phyloP scores from a whole-genome alignment of 148 eudicot genomes.

The Amaranthus cruentus region DNA sequence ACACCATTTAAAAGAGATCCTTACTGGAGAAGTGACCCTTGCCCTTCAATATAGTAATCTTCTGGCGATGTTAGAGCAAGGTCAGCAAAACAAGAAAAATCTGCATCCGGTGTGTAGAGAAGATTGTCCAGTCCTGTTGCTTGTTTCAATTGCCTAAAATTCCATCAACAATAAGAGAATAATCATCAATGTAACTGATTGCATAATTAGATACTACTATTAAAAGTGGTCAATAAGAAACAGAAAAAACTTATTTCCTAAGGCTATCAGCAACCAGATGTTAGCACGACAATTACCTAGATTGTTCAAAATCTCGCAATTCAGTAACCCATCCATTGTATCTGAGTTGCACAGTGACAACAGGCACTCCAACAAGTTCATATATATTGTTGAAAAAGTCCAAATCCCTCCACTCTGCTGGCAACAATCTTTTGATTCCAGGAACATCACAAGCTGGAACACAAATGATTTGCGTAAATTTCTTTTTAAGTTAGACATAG shows the following conservation, averaged over 20 bases:
- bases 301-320: conserved; percentile 70
- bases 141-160: conserved; percentile 61
- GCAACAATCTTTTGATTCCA: conserved; percentile 91
- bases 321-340: conserved; percentile 99
- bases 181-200: neutral
- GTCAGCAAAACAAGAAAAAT: conserved; percentile 98
- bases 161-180: neutral
- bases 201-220: neutral
- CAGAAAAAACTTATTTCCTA: neutral
- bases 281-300: conserved; percentile 46
- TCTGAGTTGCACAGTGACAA: conserved; percentile 95
- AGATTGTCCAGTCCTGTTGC: conserved; percentile 92
- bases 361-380: conserved; percentile 90
- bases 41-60: conserved; percentile 86
- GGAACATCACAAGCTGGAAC: conserved; percentile 96
- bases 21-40: conserved; percentile 98
- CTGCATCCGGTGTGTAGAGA: conserved; percentile 96
- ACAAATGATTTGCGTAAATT: neutral
- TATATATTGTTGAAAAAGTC: conserved; percentile 83
- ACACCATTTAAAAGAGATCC: conserved; percentile 12
- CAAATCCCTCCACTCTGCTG: conserved; percentile 70
- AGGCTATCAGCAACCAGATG: neutral
- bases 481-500: neutral
- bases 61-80: conserved; percentile 92
- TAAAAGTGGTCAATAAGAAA: neutral